phyloP scores from a whole-genome alignment of 1,139 yeast species.

The Lodderomyces elongisporus region DNA sequence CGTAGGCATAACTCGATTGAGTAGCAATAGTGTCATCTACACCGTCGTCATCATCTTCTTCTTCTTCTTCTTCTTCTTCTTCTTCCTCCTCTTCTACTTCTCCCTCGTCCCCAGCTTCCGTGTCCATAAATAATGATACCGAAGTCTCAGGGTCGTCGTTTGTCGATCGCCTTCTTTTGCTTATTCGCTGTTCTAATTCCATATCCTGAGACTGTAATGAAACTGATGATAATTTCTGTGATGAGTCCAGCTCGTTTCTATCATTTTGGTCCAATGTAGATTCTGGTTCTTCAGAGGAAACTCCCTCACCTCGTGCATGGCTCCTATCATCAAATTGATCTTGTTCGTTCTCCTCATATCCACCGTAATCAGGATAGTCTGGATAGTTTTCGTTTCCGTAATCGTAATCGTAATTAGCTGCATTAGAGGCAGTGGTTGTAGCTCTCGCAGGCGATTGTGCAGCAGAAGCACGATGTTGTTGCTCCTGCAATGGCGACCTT shows the following conservation, averaged over 20 bases:
- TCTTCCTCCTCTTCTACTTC: not conserved
- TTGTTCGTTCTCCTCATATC: not conserved
- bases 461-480: no score
- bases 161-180: not conserved
- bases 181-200: not conserved
- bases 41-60: not conserved
- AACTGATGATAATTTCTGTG: not conserved
- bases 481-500: conserved; percentile 30
- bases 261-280: no score
- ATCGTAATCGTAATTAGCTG: conserved; percentile 10
- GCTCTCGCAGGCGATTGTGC: no score
- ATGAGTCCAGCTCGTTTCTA: not conserved
- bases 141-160: not conserved
- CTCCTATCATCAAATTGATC: conserved; percentile 1
- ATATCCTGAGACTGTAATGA: not conserved
- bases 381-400: conserved; percentile 2
- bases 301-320: not conserved
- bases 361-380: not conserved
- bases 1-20: no score
- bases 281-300: not conserved
- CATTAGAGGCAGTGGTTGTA: conserved; percentile 10
- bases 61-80: not conserved
- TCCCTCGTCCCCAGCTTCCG: not conserved
- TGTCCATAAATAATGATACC: not conserved
- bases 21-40: no score